These are phyloP conservation scores for Thyridium curvatum DNA, from an alignment of 2,329 filamentous ascomycete genomes.

Conservation along the genomic window DNA sequence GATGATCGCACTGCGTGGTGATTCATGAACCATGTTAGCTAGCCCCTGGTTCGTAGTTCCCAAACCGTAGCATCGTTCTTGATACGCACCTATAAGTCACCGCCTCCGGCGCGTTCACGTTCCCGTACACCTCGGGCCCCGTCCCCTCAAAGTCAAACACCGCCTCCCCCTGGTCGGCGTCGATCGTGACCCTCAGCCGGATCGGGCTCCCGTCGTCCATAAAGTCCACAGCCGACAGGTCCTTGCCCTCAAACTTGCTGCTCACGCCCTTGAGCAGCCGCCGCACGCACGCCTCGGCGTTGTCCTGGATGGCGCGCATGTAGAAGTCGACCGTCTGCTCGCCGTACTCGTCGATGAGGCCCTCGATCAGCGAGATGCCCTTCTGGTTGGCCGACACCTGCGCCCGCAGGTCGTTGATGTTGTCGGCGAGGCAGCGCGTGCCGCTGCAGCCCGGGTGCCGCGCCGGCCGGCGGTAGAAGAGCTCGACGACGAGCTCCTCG, in stretches of 20 bases:
- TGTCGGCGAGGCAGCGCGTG: conserved; percentile 73
- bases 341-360: conserved; percentile 71
- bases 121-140: conserved; percentile 68
- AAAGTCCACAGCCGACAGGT: conserved; percentile 70
- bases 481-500: conserved; percentile 66
- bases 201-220: conserved; percentile 87
- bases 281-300: conserved; percentile 71
- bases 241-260: conserved; percentile 59
- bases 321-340: conserved; percentile 75
- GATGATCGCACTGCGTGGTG: conserved; percentile 62
- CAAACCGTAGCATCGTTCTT: fast-evolving
- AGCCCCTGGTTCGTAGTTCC: too few relatives aligned
- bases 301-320: conserved; percentile 77
- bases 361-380: conserved; percentile 70
- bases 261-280: conserved; percentile 67
- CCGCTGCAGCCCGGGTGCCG: conserved; percentile 71
- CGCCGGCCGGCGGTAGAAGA: conserved; percentile 68
- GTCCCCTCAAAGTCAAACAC: conserved; percentile 73
- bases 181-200: conserved; percentile 66
- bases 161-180: conserved; percentile 67
- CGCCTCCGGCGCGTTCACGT: conserved; percentile 72
- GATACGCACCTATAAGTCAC: conserved; percentile 54
- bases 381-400: conserved; percentile 85
- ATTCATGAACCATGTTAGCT: too few relatives aligned
- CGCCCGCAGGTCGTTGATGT: conserved; percentile 80